Percentiles rank a stretch among this genome's conserved stretches.
Evolutionary conservation across 108 stramenopile species (phyloP).

Genomic region (Craspedostauros australis): DNA sequence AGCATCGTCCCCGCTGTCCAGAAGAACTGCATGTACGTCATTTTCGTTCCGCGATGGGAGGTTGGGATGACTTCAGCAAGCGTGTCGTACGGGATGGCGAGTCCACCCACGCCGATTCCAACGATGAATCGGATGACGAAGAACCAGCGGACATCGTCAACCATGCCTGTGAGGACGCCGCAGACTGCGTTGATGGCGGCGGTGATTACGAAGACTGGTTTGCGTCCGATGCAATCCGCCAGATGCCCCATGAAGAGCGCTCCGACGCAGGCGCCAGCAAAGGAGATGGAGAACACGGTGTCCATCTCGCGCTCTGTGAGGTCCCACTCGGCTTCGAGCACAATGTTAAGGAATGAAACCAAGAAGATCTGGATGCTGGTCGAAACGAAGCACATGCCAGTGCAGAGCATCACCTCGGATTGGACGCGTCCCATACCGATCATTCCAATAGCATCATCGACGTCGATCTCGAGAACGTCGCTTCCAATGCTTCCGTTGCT

Average conservation of each 20-base stretch:
- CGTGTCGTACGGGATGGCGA: conserved; percentile 56
- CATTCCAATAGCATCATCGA: too few relatives aligned
- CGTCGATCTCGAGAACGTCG: too few relatives aligned
- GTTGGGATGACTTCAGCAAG: conserved; percentile 57
- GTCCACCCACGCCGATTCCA: conserved; percentile 65
- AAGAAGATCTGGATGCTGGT: too few relatives aligned
- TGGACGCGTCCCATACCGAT: too few relatives aligned
- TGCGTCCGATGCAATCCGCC: conserved; percentile 43
- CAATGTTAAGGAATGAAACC: too few relatives aligned
- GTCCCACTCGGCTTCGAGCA: too few relatives aligned
- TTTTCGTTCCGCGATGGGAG: conserved; percentile 19
- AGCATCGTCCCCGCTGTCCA: conserved; percentile 52
- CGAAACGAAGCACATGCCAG: too few relatives aligned
- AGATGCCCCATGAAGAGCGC: conserved; percentile 39
- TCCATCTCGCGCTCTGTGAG: too few relatives aligned
- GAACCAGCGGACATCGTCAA: conserved; percentile 20
- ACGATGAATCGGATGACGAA: conserved; percentile 45
- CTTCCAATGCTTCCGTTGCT: too few relatives aligned
- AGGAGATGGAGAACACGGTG: conserved; percentile 33
- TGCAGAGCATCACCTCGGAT: too few relatives aligned
- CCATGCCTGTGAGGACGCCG: conserved; percentile 44
- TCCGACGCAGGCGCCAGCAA: conserved; percentile 43
- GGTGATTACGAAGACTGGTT: conserved; percentile 28
- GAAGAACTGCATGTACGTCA: conserved; percentile 47
- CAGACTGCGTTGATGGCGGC: conserved; percentile 35